Evolutionary conservation across 805 yeast species (phyloP).

Genomic region (Starmerella ratchasimensis): DNA sequence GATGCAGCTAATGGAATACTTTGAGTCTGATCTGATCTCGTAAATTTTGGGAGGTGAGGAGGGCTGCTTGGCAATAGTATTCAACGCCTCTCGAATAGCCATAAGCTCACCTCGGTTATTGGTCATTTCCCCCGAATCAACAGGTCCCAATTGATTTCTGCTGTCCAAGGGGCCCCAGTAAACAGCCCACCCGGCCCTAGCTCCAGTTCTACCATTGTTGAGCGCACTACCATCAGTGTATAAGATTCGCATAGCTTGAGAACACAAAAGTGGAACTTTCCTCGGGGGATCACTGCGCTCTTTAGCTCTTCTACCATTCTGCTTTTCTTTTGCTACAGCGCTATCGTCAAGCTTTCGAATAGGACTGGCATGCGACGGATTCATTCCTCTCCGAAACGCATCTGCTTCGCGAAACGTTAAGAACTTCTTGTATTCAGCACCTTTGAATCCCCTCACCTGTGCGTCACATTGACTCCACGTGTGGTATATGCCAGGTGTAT

Average conservation of each 20-base stretch:
- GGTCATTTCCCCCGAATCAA: conserved; percentile 39
- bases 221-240: conserved; percentile 73
- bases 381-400: too few species aligned
- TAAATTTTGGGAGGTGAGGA: background rate
- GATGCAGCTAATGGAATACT: conserved; percentile 46
- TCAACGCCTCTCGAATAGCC: conserved; percentile 50
- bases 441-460: conserved; percentile 42
- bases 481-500: conserved; percentile 41
- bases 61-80: conserved; percentile 16
- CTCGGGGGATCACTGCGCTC: too few species aligned
- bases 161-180: conserved; percentile 45
- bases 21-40: conserved; percentile 45
- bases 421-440: conserved; percentile 48
- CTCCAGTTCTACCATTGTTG: conserved; percentile 37
- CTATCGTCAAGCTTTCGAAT: too few species aligned
- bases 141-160: conserved; percentile 42
- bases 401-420: too few species aligned
- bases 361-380: too few species aligned
- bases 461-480: conserved; percentile 39
- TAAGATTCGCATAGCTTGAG: too few species aligned
- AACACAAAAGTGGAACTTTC: too few species aligned
- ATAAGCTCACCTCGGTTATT: conserved; percentile 70
- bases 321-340: too few species aligned
- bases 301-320: too few species aligned
- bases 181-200: conserved; percentile 60